Evolutionary conservation across 306 rosid genomes (phyloP), one percentile per base, ranked within the genome.

Genomic region (Cyamopsis tetragonoloba): DNA sequence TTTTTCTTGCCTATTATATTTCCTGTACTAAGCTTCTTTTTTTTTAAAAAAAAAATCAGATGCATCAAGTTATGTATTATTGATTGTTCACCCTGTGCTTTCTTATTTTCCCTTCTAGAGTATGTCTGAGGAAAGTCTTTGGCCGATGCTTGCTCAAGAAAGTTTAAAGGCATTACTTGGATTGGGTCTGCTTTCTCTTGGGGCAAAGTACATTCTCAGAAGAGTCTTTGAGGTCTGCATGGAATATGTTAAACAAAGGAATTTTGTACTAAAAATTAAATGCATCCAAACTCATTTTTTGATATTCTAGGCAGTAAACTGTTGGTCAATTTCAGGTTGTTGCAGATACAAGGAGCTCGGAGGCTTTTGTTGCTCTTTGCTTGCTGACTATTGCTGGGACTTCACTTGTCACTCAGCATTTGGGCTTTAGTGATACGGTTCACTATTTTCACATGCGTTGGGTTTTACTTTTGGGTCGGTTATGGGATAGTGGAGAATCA

Each of bases 391-490:
- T 95, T 75, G 96, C 99, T 24, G 97, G 97, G 75, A 95, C 92
- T 66, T 95, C 99, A 58, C 95, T 95, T 37, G 24, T 80, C 76
- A 95, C 99, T 22, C 99, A 90, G 89, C 66, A 86, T 67, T 76
- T 95, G 96, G 99, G 99, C 78, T 95, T 95, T 63, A 95, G 97
- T 86, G 99, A 95, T 66, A 95, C 99, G 83, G 99, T 95, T 72
- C 27, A 67, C 66, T 77, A 26, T 69, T 50, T 57, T 79, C 35
- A 67, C 31, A 37, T 9, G 23, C 50, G 14, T 12, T 15, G 62
- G 1, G 22, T 53, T 67, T 77, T 43, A 32, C 48, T 63, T 73
- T 73, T 70, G 46, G 27, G 57, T 56, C 73, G 63, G 24, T 32
- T 37, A 30, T 9, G 57, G 19, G 43, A 39, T 18, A 13, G 6